Percentiles rank a stretch among this genome's conserved stretches.
Conservation (phyloP, 495 filamentous ascomycete genomes). For the Penicillium atrosanguineum region DNA sequence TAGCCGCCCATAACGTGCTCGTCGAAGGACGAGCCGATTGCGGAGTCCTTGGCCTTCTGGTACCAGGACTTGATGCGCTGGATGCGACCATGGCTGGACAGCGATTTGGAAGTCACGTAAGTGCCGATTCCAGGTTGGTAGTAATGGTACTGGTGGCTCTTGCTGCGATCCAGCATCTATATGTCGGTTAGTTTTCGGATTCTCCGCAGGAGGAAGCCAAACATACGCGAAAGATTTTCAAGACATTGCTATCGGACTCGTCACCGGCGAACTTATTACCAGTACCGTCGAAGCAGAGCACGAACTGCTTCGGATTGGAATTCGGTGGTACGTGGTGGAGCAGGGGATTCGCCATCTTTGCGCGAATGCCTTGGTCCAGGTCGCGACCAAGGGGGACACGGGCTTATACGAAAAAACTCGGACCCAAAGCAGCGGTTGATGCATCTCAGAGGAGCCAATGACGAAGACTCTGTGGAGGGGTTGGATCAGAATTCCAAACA, state of each 20-base stretch:
- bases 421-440: background rate
- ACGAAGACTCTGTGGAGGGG: background rate
- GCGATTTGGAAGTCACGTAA: slow-evolving; percentile 65
- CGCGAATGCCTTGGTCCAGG: background rate
- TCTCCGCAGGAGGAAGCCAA: background rate
- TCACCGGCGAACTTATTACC: slow-evolving; percentile 84
- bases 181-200: background rate
- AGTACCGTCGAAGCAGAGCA: slow-evolving; percentile 88
- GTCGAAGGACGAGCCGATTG: slow-evolving; percentile 78
- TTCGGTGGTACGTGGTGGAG: slow-evolving; percentile 14
- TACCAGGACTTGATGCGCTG: slow-evolving; percentile 73
- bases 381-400: background rate
- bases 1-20: slow-evolving; percentile 84
- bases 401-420: slow-evolving; percentile 12
- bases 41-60: slow-evolving; percentile 79
- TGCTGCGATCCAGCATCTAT: slow-evolving; percentile 55
- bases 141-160: slow-evolving; percentile 45
- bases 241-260: slow-evolving; percentile 80
- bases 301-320: slow-evolving; percentile 51
- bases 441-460: background rate
- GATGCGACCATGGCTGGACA: slow-evolving; percentile 62
- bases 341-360: slow-evolving; percentile 10
- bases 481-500: slow-evolving; percentile 13
- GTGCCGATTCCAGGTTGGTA: slow-evolving; percentile 76
- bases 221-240: slow-evolving; percentile 73